Base-by-base conservation (phyloP, 441 rosid genomes). In the Jatropha podagrica region DNA sequence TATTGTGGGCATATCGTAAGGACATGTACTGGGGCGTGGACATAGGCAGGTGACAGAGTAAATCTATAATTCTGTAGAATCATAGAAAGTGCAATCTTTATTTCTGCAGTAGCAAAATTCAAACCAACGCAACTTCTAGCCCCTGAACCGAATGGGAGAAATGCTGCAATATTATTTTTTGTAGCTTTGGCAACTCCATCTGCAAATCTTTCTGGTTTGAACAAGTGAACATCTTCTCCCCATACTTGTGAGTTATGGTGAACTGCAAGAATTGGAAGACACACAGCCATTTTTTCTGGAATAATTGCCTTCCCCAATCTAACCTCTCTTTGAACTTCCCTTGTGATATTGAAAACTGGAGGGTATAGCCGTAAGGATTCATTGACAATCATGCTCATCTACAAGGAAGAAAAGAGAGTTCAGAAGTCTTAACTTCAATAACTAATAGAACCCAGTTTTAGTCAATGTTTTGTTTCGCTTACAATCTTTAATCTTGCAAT, bases 191-290 rank as follows among this genome's bases (percentile, higher is more conserved):
- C 83, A 14, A 83, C 72, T 8, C 86, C 91, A 23, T 83, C 79
- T 2, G 80, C 78, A 74, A 86, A 86, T 48, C 89, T 83, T 49
- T 86, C 82, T 3, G 91, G 89, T 67, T 80, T 86, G 81, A 82
- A 88, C 6, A 71, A 69, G 48, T 82, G 70, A 13, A 40, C 83
- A 76, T 86, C 86, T 17, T 82, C 82, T 68, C 88, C 89, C 90
- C 90, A 86, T 15, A 82, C 18, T 2, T 78, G 18, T 26, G 83
- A 81, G 79, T 86, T 74, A 44, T 75, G 73, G 62, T 85, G 87
- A 73, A 81, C 55, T 66, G 82, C 84, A 2, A 80, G 55, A 27
- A 1, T 51, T 8, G 83, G 70, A 20, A 83, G 20, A 15, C 3
- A 3, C 2, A 80, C 0, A 5, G 73, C 68, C 72, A 76, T 59